phyloP scores from a whole-genome alignment of 805 yeast genomes.

The Starmera quercuum region DNA sequence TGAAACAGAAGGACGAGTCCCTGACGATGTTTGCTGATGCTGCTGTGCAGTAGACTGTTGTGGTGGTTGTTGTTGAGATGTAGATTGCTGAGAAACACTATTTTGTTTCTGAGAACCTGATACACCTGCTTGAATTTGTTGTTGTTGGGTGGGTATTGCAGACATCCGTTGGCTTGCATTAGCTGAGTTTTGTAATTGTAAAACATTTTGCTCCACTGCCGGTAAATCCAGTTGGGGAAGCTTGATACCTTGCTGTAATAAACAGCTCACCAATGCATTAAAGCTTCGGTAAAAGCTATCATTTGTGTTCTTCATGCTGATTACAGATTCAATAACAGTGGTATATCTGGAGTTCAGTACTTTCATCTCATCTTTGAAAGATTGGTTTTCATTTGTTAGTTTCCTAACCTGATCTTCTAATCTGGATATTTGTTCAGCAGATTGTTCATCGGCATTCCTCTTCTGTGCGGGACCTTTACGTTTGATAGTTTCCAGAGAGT shows the following conservation, averaged over 20 bases:
- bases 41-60: conserved; percentile 10
- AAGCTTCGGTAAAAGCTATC: conserved; percentile 51
- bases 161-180: not conserved
- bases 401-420: conserved; percentile 12
- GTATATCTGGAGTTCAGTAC: conserved; percentile 50
- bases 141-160: not conserved
- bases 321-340: conserved; percentile 53
- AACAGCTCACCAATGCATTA: conserved; percentile 37
- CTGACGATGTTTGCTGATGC: not conserved
- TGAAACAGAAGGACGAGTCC: not conserved
- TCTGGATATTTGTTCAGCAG: conserved; percentile 10
- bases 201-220: conserved; percentile 3
- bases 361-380: conserved; percentile 27
- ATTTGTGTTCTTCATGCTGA: conserved; percentile 46
- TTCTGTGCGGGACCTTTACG: conserved; percentile 65
- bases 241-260: conserved; percentile 55
- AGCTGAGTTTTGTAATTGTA: conserved; percentile 2
- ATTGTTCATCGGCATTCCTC: conserved; percentile 24
- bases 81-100: conserved; percentile 3
- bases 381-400: conserved; percentile 23
- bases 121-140: conserved; percentile 1
- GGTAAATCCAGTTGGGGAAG: conserved; percentile 61
- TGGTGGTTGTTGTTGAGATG: conserved; percentile 9
- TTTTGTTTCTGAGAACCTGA: conserved; percentile 5
- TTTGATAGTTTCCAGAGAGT: conserved; percentile 80